Evolutionary conservation across 257 asterid genomes (phyloP).

Genomic region (Anisodus acutangulus): DNA sequence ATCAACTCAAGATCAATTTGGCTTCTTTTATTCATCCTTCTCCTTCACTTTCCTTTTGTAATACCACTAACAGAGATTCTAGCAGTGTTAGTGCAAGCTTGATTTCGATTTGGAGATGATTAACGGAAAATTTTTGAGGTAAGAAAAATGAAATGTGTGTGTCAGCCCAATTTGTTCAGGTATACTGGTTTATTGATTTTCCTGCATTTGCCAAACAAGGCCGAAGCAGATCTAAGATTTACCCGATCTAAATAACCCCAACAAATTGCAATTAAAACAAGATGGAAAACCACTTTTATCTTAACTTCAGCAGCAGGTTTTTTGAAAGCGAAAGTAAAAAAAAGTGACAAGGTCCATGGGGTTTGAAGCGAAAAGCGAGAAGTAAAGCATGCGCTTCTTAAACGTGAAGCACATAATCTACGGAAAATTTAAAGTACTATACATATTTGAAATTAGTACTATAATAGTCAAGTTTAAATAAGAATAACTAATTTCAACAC

Average conservation of each 20-base stretch:
- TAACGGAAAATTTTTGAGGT: neutral
- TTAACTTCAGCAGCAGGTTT: neutral
- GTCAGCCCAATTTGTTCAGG: neutral
- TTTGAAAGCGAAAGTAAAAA: neutral
- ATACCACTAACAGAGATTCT: neutral
- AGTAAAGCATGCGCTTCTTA: neutral
- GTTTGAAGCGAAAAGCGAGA: conserved; percentile 5
- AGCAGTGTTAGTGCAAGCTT: neutral
- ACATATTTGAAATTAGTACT: neutral
- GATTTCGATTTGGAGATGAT: conserved; percentile 16
- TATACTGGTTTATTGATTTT: neutral
- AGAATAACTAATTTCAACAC: neutral
- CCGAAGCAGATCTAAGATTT: neutral
- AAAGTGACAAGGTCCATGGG: neutral
- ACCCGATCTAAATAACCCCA: neutral
- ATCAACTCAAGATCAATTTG: conserved; percentile 11
- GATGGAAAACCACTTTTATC: neutral
- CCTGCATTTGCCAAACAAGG: neutral
- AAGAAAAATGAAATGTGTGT: neutral
- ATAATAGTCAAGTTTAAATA: neutral
- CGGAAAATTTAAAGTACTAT: neutral
- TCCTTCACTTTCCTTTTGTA: neutral
- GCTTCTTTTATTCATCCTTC: neutral
- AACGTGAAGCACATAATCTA: neutral
- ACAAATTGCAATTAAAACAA: neutral